Base-by-base conservation (phyloP, 2,329 filamentous ascomycete species). In the Hortaea werneckii region DNA sequence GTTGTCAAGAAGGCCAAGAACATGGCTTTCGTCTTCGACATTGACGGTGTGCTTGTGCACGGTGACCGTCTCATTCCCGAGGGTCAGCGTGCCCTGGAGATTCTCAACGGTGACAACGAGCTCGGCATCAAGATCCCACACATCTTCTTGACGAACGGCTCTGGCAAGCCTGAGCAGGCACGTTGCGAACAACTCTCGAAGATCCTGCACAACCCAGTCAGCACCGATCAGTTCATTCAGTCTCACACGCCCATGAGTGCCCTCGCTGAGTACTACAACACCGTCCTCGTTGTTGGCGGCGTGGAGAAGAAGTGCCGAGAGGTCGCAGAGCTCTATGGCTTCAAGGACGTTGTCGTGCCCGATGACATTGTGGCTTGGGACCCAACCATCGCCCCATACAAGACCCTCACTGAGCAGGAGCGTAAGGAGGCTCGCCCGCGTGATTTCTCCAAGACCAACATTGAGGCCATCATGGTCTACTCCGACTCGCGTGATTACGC, bases 11-110 rank as follows among this genome's bases (percentile, higher is more conserved):
- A 76, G 47, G 83, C 82, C 48, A 87, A 87, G 74, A 81, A 87
- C 69, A 86, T 87, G 82, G 81, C 82, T 5, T 88, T 88, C 54
- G 84, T 82, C 58, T 89, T 88, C 60, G 85, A 88, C 63, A 82
- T 82, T 51, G 79, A 87, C 57, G 83, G 83, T 70, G 83, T 87
- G 48, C 72, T 87, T 26, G 82, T 85, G 46, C 82, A 85, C 65
- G 82, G 82, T 58, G 81, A 83, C 66, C 73, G 81, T 47, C 67
- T 83, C 48, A 85, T 86, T 51, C 79, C 80, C 37, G 76, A 85
- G 67, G 82, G 79, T 50, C 71, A 76, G 58, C 74, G 77, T 47
- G 78, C 77, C 10, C 75, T 85, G 35, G 77, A 82, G 63, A 84
- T 85, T 63, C 71, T 85, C 42, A 85, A 85, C 65, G 82, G 82